These are phyloP conservation scores for Cryptosporidium xiaoi DNA, from an alignment of 169 alveolate species.

Conservation along the genomic window DNA sequence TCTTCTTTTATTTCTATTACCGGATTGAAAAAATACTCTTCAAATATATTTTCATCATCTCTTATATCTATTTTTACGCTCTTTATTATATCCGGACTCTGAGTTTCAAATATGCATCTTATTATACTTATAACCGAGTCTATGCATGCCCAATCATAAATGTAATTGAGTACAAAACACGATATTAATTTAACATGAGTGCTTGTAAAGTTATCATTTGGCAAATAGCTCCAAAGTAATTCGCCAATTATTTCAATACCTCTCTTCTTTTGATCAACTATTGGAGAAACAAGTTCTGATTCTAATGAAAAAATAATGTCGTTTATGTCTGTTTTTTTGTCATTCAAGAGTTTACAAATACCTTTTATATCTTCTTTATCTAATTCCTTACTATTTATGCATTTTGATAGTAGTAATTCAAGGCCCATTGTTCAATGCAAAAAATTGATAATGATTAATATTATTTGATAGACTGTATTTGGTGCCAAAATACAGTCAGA, in stretches of 20 bases:
- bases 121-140: slow-evolving; percentile 52
- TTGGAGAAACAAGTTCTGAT: slow-evolving; percentile 46
- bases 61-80: slow-evolving; percentile 16
- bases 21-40: slow-evolving; percentile 49
- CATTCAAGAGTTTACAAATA: slow-evolving; percentile 8
- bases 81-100: background rate
- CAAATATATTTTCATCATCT: slow-evolving; percentile 51
- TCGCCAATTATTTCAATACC: slow-evolving; percentile 40
- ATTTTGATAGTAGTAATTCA: slow-evolving; percentile 12
- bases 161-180: slow-evolving; percentile 57
- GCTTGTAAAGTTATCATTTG: slow-evolving; percentile 23
- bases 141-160: slow-evolving; percentile 66
- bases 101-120: slow-evolving; percentile 12
- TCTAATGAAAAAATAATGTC: slow-evolving; percentile 29
- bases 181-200: slow-evolving; percentile 28
- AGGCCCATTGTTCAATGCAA: background rate
- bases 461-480: no score
- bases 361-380: slow-evolving; percentile 13
- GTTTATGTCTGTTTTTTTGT: background rate
- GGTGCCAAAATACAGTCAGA: no score
- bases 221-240: slow-evolving; percentile 25
- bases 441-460: background rate
- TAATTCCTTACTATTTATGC: slow-evolving; percentile 24
- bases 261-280: slow-evolving; percentile 43
- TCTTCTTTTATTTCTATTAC: background rate